phyloP scores from a whole-genome alignment of 345 rosid species.

The Citrus mangshanensis region DNA sequence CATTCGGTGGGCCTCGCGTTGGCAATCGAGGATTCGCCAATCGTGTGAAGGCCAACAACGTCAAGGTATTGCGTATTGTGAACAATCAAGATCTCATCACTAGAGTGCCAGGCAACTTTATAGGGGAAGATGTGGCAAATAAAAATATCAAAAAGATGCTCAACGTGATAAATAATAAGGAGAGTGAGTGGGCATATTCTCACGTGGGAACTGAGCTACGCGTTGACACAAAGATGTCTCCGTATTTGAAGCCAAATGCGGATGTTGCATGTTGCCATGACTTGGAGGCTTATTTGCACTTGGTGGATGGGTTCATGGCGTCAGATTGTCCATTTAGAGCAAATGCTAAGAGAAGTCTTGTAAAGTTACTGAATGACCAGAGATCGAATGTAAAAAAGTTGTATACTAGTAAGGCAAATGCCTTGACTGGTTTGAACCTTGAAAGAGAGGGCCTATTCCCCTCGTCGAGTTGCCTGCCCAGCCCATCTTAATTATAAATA shows the following conservation, averaged over 20 bases:
- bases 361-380: constrained; percentile 68
- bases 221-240: constrained; percentile 70
- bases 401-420: constrained; percentile 64
- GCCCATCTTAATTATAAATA: constrained; percentile 30
- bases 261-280: constrained; percentile 89
- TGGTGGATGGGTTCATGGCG: constrained; percentile 81
- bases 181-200: constrained; percentile 56
- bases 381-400: constrained; percentile 72
- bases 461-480: constrained; percentile 46
- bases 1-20: constrained; percentile 89
- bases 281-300: constrained; percentile 69
- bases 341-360: constrained; percentile 88
- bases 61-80: constrained; percentile 73
- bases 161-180: constrained; percentile 40
- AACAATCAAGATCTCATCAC: constrained; percentile 84
- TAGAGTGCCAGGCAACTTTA: constrained; percentile 63
- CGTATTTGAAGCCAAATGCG: constrained; percentile 53
- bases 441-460: constrained; percentile 31
- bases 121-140: constrained; percentile 29
- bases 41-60: constrained; percentile 39
- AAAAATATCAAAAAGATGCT: constrained; percentile 23
- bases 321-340: constrained; percentile 80
- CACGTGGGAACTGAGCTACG: constrained; percentile 67
- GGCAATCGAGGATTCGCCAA: constrained; percentile 65
- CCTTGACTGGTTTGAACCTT: constrained; percentile 39